Percentiles rank a stretch among this genome's conserved stretches.
phyloP scores from a whole-genome alignment of 257 asterid species.

The Leonotis leonurus region DNA sequence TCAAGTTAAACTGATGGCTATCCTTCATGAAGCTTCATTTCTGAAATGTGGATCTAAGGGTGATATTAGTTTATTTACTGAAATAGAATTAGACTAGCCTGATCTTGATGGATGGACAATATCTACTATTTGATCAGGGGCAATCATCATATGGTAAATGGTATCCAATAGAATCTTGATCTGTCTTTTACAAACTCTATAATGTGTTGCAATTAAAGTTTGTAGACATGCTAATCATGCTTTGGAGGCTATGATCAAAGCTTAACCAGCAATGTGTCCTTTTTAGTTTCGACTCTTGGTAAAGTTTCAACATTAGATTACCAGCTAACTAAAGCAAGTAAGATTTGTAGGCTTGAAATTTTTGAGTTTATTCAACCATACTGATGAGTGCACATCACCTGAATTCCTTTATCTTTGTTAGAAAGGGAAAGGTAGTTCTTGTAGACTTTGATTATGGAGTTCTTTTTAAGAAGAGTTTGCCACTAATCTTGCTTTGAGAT shows the following conservation, averaged over 20 bases:
- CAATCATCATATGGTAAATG: not conserved
- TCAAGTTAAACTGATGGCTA: no score
- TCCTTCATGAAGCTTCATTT: not conserved
- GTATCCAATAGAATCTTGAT: not conserved
- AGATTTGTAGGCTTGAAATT: not conserved
- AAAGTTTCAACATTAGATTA: not conserved
- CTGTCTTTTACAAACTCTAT: not conserved
- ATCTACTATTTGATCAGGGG: not conserved
- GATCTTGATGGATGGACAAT: not conserved
- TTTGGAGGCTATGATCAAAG: not conserved
- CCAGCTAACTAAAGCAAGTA: not conserved
- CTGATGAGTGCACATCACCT: not conserved
- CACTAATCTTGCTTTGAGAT: not conserved
- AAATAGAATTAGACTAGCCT: not conserved
- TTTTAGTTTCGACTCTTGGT: not conserved
- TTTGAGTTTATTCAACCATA: not conserved
- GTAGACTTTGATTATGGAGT: no score
- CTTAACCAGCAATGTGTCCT: not conserved
- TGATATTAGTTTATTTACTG: not conserved
- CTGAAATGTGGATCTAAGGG: not conserved
- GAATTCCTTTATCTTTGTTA: not conserved
- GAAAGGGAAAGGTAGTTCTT: no score
- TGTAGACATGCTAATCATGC: not conserved
- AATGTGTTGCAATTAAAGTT: not conserved
- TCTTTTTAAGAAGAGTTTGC: not conserved